Conservation (phyloP, 2,329 filamentous ascomycete genomes). For the Microdochium nivale region DNA sequence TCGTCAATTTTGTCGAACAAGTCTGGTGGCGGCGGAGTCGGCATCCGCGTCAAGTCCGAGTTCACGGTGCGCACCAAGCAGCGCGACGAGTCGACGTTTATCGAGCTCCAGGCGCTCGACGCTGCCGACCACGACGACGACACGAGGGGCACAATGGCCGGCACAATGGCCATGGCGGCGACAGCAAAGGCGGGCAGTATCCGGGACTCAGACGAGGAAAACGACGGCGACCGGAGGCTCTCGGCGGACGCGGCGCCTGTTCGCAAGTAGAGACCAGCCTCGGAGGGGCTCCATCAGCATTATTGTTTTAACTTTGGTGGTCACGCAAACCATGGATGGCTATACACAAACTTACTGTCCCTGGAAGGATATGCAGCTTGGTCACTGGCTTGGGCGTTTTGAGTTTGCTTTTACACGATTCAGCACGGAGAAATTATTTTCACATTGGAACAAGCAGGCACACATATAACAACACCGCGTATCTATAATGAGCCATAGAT, state of each 20-base stretch:
- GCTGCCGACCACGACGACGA: not conserved
- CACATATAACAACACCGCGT: too few species aligned
- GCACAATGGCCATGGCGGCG: not conserved
- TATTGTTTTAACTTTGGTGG: too few species aligned
- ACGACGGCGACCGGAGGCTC: not conserved
- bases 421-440: too few species aligned
- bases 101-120: slow-evolving; percentile 1
- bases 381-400: too few species aligned
- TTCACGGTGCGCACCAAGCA: slow-evolving; percentile 16
- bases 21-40: slow-evolving; percentile 5
- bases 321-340: too few species aligned
- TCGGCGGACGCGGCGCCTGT: not conserved
- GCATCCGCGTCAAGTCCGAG: slow-evolving; percentile 19
- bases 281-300: too few species aligned
- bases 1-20: not conserved
- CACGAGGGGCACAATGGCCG: not conserved
- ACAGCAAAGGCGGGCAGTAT: not conserved
- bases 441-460: too few species aligned
- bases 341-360: too few species aligned
- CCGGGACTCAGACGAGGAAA: not conserved
- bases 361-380: too few species aligned
- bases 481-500: too few species aligned
- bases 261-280: too few species aligned
- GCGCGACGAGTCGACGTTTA: slow-evolving; percentile 4
- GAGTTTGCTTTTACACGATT: too few species aligned